Conservation (phyloP, 2,329 filamentous ascomycete genomes). For the Aspergillus novofumigatus region DNA sequence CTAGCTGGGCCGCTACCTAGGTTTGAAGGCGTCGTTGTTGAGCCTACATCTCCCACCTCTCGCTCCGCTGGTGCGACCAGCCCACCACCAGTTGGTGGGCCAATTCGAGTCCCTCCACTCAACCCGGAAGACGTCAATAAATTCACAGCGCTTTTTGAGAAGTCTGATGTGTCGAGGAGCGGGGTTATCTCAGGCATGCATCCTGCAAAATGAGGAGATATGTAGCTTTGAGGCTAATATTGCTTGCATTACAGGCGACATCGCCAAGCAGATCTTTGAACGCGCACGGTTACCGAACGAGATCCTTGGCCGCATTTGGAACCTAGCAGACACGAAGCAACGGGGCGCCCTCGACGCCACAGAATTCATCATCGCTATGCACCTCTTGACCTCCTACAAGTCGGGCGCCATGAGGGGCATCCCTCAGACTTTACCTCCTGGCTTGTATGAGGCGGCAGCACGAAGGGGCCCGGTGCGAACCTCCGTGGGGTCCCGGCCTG, state of each 20-base stretch:
- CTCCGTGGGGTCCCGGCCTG: slow-evolving; percentile 52
- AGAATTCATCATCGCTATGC: slow-evolving; percentile 98
- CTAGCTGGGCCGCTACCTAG: slow-evolving; percentile 76
- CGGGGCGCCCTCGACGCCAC: slow-evolving; percentile 79
- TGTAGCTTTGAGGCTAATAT: slow-evolving; percentile 9
- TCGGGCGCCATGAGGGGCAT: slow-evolving; percentile 73
- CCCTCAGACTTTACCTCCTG: slow-evolving; percentile 74
- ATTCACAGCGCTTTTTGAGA: slow-evolving; percentile 86
- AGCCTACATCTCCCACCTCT: slow-evolving; percentile 43
- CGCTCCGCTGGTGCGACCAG: slow-evolving; percentile 44
- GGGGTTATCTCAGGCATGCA: slow-evolving; percentile 65
- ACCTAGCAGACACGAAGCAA: slow-evolving; percentile 88
- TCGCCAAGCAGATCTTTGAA: slow-evolving; percentile 92
- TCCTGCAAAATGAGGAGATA: not conserved
- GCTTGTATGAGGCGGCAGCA: slow-evolving; percentile 84
- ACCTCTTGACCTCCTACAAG: slow-evolving; percentile 88
- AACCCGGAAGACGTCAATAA: slow-evolving; percentile 84
- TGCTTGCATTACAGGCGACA: slow-evolving; percentile 56
- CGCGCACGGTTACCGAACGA: slow-evolving; percentile 87
- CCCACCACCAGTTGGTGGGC: slow-evolving; percentile 47
- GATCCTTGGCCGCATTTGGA: slow-evolving; percentile 91
- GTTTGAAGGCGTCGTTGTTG: slow-evolving; percentile 71
- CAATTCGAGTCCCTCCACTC: slow-evolving; percentile 83
- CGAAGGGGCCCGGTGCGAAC: slow-evolving; percentile 54
- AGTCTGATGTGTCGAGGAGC: slow-evolving; percentile 67